Base-by-base conservation (phyloP, 139 green algal genomes). In the Tetratostichococcus sp. region DNA sequence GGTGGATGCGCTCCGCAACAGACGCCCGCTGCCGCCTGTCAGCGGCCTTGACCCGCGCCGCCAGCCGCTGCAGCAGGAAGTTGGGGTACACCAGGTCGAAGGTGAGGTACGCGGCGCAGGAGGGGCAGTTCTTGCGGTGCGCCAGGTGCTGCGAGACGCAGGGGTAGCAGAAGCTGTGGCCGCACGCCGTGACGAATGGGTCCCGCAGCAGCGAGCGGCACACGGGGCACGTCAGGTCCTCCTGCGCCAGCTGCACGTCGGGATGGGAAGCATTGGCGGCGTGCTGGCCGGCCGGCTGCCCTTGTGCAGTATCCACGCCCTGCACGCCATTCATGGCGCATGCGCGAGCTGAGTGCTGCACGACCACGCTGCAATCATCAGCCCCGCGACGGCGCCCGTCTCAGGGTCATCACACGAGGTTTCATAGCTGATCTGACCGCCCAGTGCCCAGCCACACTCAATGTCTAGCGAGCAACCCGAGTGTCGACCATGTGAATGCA, bases 161-260 rank as follows among this genome's bases (percentile, higher is more conserved):
- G 19, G 70, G 65, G 77, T 90, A 89, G 79, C 92, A 97, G 68
- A 95, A 96, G 16, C 84, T 92, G 73, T 97, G 92, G 1, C 91
- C 92, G 69, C 92, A 97, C 2, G 79, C 76, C 0, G 92, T 96
- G 4, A 94, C 86, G 67, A 94, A 94, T 0, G 91, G 85, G 79
- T 96, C 90, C 0, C 74, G 68, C 33, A 97, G 83, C 19, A 86
- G 78, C 30, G 91, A 84, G 57, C 91, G 81, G 72, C 92, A 97
- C 25, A 97, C 89, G 1, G 91, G 85, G 67, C 92, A 97, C 2
- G 76, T 59, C 31, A 96, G 75, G 39, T 94, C 86, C 2, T 84
- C 77, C 4, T 70, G 50, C 50, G 22, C 11, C 50, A 62, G 50
- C 50, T 62, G 50, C 50, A 43, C 14, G 68, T 67, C 50, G 2